Percentiles rank a stretch among this genome's conserved stretches.
These are phyloP conservation scores for Xylaria sp. DNA, from an alignment of 2,329 filamentous ascomycete genomes.

Conservation along the genomic window DNA sequence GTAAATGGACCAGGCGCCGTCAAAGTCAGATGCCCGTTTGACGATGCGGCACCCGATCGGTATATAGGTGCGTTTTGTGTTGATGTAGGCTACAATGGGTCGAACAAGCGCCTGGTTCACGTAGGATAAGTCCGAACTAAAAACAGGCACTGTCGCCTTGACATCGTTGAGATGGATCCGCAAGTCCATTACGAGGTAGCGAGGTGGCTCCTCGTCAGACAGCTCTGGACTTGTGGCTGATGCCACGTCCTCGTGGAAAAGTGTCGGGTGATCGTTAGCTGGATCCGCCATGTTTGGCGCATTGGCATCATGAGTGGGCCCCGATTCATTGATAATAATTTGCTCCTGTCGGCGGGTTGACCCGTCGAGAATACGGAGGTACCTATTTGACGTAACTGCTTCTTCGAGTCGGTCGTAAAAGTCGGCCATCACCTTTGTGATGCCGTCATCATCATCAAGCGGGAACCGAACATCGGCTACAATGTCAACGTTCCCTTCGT, in stretches of 20 bases:
- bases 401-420: slow-evolving; percentile 97
- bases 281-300: slow-evolving; percentile 34
- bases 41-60: slow-evolving; percentile 95
- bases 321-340: slow-evolving; percentile 41
- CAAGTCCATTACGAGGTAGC: slow-evolving; percentile 92
- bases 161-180: slow-evolving; percentile 96
- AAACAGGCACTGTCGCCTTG: slow-evolving; percentile 90
- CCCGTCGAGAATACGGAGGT: slow-evolving; percentile 68
- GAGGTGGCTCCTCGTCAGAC: slow-evolving; percentile 67
- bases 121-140: slow-evolving; percentile 91
- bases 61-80: slow-evolving; percentile 93
- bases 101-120: slow-evolving; percentile 95
- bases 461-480: slow-evolving; percentile 96
- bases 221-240: slow-evolving; percentile 12
- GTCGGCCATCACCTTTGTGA: slow-evolving; percentile 95
- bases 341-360: slow-evolving; percentile 49
- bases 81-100: slow-evolving; percentile 98
- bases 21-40: slow-evolving; percentile 88
- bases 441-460: slow-evolving; percentile 84
- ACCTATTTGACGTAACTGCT: slow-evolving; percentile 82
- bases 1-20: slow-evolving; percentile 94
- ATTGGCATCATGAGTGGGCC: slow-evolving; percentile 32
- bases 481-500: slow-evolving; percentile 96
- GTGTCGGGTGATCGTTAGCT: slow-evolving; percentile 13
- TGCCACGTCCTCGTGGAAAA: slow-evolving; percentile 23